Percentiles rank a stretch among this genome's conserved stretches.
Evolutionary conservation across 2,329 filamentous ascomycete species (phyloP).

Genomic region (Pseudophaeomoniella oleicola): DNA sequence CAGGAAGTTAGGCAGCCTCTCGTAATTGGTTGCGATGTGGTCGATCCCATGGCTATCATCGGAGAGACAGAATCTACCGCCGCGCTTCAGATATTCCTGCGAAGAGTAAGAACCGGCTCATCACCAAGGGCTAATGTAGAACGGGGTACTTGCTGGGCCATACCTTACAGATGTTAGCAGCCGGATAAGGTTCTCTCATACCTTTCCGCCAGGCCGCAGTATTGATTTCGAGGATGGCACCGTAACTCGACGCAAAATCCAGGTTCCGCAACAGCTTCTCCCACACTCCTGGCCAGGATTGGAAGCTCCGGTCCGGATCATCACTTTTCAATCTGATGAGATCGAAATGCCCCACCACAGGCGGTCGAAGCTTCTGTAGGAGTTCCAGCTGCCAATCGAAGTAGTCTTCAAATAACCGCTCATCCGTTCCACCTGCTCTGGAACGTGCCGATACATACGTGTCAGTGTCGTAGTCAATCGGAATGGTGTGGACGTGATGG

Average conservation of each 20-base stretch:
- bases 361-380: constrained; percentile 56
- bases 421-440: constrained; percentile 47
- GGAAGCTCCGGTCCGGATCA: constrained; percentile 48
- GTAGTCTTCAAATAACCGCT: constrained; percentile 65
- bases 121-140: neutral
- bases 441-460: constrained; percentile 52
- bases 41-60: constrained; percentile 87
- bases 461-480: constrained; percentile 70
- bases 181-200: constrained; percentile 79
- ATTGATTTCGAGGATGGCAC: constrained; percentile 80
- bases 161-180: constrained; percentile 61
- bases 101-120: constrained; percentile 1
- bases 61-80: constrained; percentile 75
- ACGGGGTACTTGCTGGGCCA: too few relatives aligned
- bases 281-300: constrained; percentile 54
- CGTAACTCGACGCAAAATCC: constrained; percentile 52
- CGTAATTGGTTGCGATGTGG: constrained; percentile 79
- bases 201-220: constrained; percentile 79
- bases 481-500: constrained; percentile 74
- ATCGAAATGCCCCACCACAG: constrained; percentile 87
- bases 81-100: constrained; percentile 56
- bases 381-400: constrained; percentile 80
- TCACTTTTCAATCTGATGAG: constrained; percentile 69
- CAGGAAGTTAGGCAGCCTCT: constrained; percentile 54
- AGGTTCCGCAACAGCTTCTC: constrained; percentile 59